Evolutionary conservation across 108 stramenopile genomes (phyloP), one percentile per base, ranked within the genome.

Genomic region (Discostella pseudostelligera): DNA sequence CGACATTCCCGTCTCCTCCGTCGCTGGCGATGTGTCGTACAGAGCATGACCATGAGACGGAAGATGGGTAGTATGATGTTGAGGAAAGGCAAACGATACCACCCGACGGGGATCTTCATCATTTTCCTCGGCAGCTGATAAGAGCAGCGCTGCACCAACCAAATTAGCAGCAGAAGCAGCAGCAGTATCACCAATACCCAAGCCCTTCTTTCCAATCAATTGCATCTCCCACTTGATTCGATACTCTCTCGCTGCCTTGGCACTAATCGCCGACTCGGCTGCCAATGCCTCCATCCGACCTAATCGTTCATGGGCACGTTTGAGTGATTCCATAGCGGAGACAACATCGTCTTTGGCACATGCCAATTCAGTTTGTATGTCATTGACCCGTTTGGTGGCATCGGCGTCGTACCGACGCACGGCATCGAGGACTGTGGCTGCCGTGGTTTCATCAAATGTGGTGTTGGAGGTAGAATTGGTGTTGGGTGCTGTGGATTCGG

Each of bases 301-400:
- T 10, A 76, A 44, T 35, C 75, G 28, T 22, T 76, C 67, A 26
- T 69, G 67, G 17, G 75, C 67, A 21, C 63, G 67, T 45, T 58
- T 59, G 35, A 64, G 44, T 9, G 56, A 42, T 22, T 63, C 59
- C 62, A 58, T 57, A 47, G 62, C 55, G 20, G 62, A 20, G 10
- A 45, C 22, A 16, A 69, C 74, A 39, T 76, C 67, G 13, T 68
- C 67, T 50, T 62, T 62, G 44, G 74, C 67, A 29, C 20, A 14
- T 16, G 46, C 32, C 29, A 66, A 40, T 16, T 53, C 43, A 19
- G 61, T 37, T 29, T 46, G 67, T 0, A 67, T 54, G 16, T 69
- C 59, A 22, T 25, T 43, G 47, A 47, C 4, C 4, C 74, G 61
- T 14, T 24, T 55, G 8, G 43, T 36, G 29, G 74, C 67, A 39